Conservation (phyloP, 2,329 filamentous ascomycete genomes). For the Cladosporium sp. region DNA sequence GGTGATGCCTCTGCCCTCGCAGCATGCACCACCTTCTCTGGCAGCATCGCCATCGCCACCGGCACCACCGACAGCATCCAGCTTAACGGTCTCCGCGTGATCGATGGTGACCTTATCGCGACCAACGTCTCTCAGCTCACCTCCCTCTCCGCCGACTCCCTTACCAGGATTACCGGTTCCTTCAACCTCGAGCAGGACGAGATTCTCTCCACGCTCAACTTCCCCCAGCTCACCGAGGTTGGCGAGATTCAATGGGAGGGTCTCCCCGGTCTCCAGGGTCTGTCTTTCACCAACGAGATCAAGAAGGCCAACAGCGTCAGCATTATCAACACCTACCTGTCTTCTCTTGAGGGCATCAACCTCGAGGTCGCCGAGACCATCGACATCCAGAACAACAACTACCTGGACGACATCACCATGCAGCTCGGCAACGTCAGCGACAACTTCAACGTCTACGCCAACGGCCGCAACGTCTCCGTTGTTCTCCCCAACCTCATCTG, state of each 20-base stretch:
- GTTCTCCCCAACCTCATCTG: conserved; percentile 76
- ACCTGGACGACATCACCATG: conserved; percentile 74
- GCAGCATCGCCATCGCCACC: conserved; percentile 66
- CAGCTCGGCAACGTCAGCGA: conserved; percentile 74
- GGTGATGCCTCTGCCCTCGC: conserved; percentile 63
- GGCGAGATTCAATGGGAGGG: conserved; percentile 70
- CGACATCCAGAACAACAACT: conserved; percentile 87
- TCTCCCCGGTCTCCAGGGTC: conserved; percentile 63
- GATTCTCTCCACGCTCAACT: conserved; percentile 66
- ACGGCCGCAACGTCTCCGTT: conserved; percentile 71
- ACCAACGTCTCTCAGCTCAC: conserved; percentile 63
- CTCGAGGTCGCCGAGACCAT: conserved; percentile 71
- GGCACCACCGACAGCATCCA: conserved; percentile 59
- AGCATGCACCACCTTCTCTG: conserved; percentile 68
- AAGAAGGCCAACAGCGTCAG: conserved; percentile 67
- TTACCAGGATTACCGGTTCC: conserved; percentile 61
- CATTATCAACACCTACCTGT: conserved; percentile 85
- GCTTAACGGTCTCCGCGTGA: conserved; percentile 63
- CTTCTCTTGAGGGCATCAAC: conserved; percentile 77
- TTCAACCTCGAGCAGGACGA: conserved; percentile 72
- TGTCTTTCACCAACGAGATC: conserved; percentile 66
- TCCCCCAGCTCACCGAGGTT: conserved; percentile 66
- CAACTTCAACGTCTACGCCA: conserved; percentile 73
- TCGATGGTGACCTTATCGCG: conserved; percentile 59
- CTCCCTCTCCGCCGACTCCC: conserved; percentile 59